Conservation (phyloP, 441 rosid genomes). For the Eutrema salsugineum region DNA sequence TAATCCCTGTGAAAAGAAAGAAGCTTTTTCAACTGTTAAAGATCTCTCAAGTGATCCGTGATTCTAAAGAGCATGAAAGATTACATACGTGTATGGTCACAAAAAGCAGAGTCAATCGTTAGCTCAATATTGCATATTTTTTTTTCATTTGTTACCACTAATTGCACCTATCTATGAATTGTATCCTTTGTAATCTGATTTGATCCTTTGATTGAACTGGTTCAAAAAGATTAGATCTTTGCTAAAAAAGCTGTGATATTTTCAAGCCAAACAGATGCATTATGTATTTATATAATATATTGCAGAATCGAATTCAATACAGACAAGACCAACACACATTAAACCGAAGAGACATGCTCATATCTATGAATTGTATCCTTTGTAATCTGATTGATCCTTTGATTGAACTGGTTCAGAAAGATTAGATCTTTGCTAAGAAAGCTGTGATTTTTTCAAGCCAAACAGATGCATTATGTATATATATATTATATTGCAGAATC, state of each 20-base stretch:
- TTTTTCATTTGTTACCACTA: conserved; percentile 23
- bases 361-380: too few relatives aligned
- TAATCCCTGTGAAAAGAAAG: conserved; percentile 32
- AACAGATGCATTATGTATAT: background rate
- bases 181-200: background rate
- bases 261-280: conserved; percentile 18
- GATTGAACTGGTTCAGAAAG: background rate
- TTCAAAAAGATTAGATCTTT: background rate
- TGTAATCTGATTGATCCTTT: too few relatives aligned
- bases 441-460: conserved; percentile 4
- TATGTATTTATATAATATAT: background rate
- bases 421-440: conserved; percentile 1
- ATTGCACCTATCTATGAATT: conserved; percentile 10
- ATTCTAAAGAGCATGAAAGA: conserved; percentile 24
- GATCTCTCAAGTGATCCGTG: conserved; percentile 36
- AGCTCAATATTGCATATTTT: conserved; percentile 9
- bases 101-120: conserved; percentile 5
- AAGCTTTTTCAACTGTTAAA: conserved; percentile 34
- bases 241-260: background rate
- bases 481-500: conserved; percentile 2
- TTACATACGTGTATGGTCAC: conserved; percentile 34
- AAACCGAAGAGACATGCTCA: conserved; percentile 4
- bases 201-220: background rate
- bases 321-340: conserved; percentile 22
- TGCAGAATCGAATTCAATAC: conserved; percentile 16